Conservation (phyloP, 2,329 filamentous ascomycete species). For the Coniochaeta pulveracea region DNA sequence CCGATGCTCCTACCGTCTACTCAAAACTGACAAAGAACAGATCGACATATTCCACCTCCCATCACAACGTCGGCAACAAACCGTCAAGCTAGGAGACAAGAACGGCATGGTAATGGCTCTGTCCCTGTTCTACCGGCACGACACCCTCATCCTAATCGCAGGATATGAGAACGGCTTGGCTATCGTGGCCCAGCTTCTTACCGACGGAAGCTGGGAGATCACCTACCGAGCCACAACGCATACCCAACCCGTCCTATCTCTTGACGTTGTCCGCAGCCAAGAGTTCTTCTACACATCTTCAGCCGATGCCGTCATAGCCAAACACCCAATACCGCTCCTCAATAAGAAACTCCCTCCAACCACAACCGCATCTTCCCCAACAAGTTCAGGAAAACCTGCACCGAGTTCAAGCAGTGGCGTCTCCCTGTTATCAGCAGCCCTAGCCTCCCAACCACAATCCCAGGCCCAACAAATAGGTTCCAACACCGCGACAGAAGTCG, state of each 20-base stretch:
- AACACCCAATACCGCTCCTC: conserved; percentile 51
- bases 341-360: background rate
- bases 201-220: conserved; percentile 29
- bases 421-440: conserved; percentile 19
- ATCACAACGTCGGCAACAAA: conserved; percentile 55
- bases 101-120: conserved; percentile 87
- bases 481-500: conserved; percentile 6
- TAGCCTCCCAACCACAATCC: conserved; percentile 10
- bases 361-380: conserved; percentile 3
- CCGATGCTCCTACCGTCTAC: background rate
- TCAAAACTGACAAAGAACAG: conserved; percentile 18
- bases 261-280: conserved; percentile 40
- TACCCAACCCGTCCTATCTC: conserved; percentile 70
- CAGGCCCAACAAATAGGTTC: conserved; percentile 5
- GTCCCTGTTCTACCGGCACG: conserved; percentile 40
- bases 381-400: conserved; percentile 2
- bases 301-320: conserved; percentile 69
- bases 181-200: conserved; percentile 47
- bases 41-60: conserved; percentile 82
- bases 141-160: conserved; percentile 50
- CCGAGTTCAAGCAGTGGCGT: conserved; percentile 3
- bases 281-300: conserved; percentile 66
- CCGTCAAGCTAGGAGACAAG: conserved; percentile 35
- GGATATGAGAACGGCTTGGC: conserved; percentile 81
- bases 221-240: conserved; percentile 60